Evolutionary conservation across 257 asterid genomes (phyloP), one percentile per base, ranked within the genome.

Genomic region (Plantago major): DNA sequence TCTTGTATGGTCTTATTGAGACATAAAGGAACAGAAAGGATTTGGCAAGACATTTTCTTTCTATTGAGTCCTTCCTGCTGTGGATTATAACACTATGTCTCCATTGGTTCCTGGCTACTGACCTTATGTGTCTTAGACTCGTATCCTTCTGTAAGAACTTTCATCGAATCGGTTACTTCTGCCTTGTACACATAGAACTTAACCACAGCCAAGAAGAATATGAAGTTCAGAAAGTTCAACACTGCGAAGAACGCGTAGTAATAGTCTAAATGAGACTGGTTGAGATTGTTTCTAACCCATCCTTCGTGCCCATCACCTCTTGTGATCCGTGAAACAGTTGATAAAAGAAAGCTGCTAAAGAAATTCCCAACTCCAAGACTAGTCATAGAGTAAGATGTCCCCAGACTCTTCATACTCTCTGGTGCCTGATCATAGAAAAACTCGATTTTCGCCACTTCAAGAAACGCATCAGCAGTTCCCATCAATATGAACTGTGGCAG

Each of bases 381-480:
- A 7, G 85, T 81, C 82, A 71, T 80, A 5, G 95, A 71, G 14
- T 82, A 84, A 13, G 96, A 75, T 4, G 98, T 82, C 11, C 96
- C 96, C 0, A 91, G 68, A 28, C 98, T 89, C 68, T 88, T 91
- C 98, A 91, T 91, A 42, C 84, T 83, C 73, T 86, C 95, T 0
- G 98, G 95, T 9, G 96, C 96, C 54, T 91, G 96, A 58, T 91
- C 95, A 43, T 91, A 88, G 66, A 91, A 88, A 45, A 88, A 91
- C 69, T 91, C 96, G 6, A 88, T 71, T 69, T 86, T 84, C 2
- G 96, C 87, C 1, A 83, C 91, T 62, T 78, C 92, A 65, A 81
- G 43, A 67, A 86, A 88, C 12, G 92, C 95, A 53, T 91, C 96
- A 5, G 98, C 98, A 2, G 71, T 40, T 46, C 98, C 96, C 94